Evolutionary conservation across 495 filamentous ascomycete species (phyloP).

Genomic region (Xylaria cubensis): DNA sequence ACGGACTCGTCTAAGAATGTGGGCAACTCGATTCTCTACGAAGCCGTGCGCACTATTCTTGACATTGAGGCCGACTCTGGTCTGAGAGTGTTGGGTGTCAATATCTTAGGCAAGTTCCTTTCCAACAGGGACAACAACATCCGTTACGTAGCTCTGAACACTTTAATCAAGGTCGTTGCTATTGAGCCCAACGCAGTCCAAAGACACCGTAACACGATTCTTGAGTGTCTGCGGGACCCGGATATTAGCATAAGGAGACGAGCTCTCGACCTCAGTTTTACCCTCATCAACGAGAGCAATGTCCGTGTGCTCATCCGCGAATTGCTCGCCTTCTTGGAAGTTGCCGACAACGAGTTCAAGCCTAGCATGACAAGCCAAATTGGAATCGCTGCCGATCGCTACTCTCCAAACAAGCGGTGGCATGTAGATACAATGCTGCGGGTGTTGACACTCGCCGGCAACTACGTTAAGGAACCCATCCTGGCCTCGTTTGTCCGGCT

Average conservation of each 20-base stretch:
- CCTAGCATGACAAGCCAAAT: constrained; percentile 96
- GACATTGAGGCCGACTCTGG: constrained; percentile 98
- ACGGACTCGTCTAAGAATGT: constrained; percentile 99
- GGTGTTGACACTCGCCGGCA: constrained; percentile 92
- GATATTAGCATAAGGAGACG: constrained; percentile 97
- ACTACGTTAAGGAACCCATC: constrained; percentile 97
- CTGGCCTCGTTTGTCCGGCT: constrained; percentile 94
- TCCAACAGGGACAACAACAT: constrained; percentile 99
- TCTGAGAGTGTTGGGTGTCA: constrained; percentile 90
- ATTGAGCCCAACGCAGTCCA: constrained; percentile 98
- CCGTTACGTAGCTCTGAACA: constrained; percentile 96
- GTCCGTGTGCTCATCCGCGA: constrained; percentile 92
- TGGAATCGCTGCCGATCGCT: constrained; percentile 93
- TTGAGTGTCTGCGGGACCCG: constrained; percentile 96
- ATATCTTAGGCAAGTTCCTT: constrained; percentile 97
- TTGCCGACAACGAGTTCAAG: constrained; percentile 98
- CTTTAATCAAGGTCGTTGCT: constrained; percentile 95
- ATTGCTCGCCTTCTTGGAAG: constrained; percentile 90
- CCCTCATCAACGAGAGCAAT: constrained; percentile 95
- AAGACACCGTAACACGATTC: constrained; percentile 93
- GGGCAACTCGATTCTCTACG: constrained; percentile 96
- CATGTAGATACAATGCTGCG: constrained; percentile 96
- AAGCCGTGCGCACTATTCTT: constrained; percentile 94
- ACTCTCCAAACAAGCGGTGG: constrained; percentile 96
- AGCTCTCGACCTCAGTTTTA: constrained; percentile 95